Base-by-base conservation (phyloP, 371 early-diverging fungal species). In the Phascolomyces articulosus region DNA sequence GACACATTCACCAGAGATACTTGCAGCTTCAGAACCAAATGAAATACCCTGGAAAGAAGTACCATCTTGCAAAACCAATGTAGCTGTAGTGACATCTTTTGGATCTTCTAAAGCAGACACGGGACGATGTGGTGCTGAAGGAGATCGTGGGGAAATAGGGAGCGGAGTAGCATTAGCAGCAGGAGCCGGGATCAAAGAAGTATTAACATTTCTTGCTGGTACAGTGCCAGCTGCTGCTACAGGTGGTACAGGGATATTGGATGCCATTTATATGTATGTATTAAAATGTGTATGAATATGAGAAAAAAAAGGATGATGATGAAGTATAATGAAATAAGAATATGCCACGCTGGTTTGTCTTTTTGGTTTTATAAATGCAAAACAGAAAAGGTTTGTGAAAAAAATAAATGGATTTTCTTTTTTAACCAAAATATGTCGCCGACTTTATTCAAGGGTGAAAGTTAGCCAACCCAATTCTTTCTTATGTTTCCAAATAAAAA, bases 1-100 rank as follows among this genome's bases (percentile, higher is more conserved):
- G 64, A 98, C 98, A 70, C 95, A 94, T 83, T 98, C 98, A 64
- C 98, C 98, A 63, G 96, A 86, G 60, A 97, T 88, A 48, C 93
- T 90, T 62, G 85, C 80, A 60, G 80, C 77, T 81, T 95, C 93
- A 8, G 96, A 91, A 63, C 98, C 98, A 77, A 97, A 98, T 13
- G 96, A 96, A 72, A 92, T 84, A 71, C 97, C 98, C 70, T 93
- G 89, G 76, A 83, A 92, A 55, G 89, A 83, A 49, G 92, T 82
- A 47, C 96, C 97, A 77, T 97, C 96, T 67, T 93, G 78, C 58
- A 98, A 87, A 21, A 89, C 87, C 66, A 93, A 73, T 23, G 92
- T 81, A 18, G 91, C 93, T 44, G 80, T 73, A 16, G 85, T 81
- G 26, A 79, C 80, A 55, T 78, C 70, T 58, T 79, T 83, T 53